Evolutionary conservation across 495 filamentous ascomycete species (phyloP), one percentile per base, ranked within the genome.

Genomic region (Aspergillus cavernicola): DNA sequence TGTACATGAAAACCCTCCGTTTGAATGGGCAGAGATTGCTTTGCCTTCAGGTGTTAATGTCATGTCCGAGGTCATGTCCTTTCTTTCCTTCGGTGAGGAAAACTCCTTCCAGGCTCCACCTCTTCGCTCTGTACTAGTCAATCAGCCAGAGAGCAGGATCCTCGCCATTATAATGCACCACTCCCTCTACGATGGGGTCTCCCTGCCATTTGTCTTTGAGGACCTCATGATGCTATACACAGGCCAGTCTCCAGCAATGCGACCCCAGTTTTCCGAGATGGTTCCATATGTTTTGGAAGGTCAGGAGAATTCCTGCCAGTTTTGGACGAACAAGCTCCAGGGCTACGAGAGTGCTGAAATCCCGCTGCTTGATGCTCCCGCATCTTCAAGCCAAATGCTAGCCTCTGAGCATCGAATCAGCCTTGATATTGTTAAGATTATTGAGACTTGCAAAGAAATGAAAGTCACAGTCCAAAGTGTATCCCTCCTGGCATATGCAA

Each of bases 151-250:
- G 13, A 33, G 32, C 6, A 54, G 32, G 9, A 28, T 44, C 39
- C 55, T 82, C 5, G 68, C 78, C 13, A 59, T 90, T 15, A 82
- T 78, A 0, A 85, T 89, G 58, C 88, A 91, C 63, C 88, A 92
- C 62, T 85, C 85, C 13, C 67, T 91, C 0, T 92, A 92, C 60
- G 88, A 92, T 67, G 88, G 85, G 3, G 73, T 80, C n/a, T 86
- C 87, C 0, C 79, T 90, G 23, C 71, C 74, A 32, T 60, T 76
- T 5, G 68, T 92, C 0, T 69, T 90, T 9, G 58, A 78, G 0
- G 85, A 88, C 24, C 7, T 44, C 9, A 23, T 33, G 15, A 32
- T 13, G 37, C 0, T 33, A 10, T 52, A 52, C 10, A 6, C 24
- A 31, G 38, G 49, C 6, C 37, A 37, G 0, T 8, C 36, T 7